Conservation (phyloP, 345 rosid genomes). For the Atalantia buxifolia region DNA sequence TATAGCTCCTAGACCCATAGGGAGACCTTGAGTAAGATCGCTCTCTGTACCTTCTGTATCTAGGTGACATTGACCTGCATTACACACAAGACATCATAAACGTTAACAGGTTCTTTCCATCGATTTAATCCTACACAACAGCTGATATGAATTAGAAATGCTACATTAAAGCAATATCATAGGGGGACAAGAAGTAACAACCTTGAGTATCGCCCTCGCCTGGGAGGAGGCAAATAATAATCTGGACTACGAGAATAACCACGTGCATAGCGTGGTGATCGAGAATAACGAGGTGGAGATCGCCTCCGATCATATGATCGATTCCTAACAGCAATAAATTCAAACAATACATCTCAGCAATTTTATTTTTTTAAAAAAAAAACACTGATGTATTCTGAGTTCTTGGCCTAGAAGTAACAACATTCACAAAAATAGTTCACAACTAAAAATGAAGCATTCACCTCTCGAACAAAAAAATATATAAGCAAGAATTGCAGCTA, state of each 20-base stretch:
- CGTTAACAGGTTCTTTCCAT: background rate
- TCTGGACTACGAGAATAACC: constrained; percentile 51
- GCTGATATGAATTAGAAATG: background rate
- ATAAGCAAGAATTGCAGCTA: background rate
- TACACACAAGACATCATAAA: background rate
- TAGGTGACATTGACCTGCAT: constrained; percentile 64
- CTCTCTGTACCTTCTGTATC: constrained; percentile 38
- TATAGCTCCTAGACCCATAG: constrained; percentile 42
- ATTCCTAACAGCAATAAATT: constrained; percentile 28
- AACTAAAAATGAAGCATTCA: background rate
- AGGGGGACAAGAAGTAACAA: background rate
- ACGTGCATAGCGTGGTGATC: constrained; percentile 43
- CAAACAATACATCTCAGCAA: background rate
- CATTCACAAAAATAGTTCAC: background rate
- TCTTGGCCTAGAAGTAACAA: too few relatives aligned
- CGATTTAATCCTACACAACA: background rate
- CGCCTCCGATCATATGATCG: constrained; percentile 38
- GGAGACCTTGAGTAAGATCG: constrained; percentile 57
- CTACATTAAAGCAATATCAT: too few relatives aligned
- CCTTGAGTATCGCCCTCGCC: constrained; percentile 40
- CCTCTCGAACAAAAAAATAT: background rate
- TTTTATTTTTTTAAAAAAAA: background rate
- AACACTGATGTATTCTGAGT: background rate
- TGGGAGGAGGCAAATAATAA: constrained; percentile 40
- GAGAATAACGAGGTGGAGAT: constrained; percentile 50